A percentile compares a stretch with the other conserved stretches of the same genome.
Conservation (phyloP, 805 yeast genomes). For the Suhomyces tanzawaensis region DNA sequence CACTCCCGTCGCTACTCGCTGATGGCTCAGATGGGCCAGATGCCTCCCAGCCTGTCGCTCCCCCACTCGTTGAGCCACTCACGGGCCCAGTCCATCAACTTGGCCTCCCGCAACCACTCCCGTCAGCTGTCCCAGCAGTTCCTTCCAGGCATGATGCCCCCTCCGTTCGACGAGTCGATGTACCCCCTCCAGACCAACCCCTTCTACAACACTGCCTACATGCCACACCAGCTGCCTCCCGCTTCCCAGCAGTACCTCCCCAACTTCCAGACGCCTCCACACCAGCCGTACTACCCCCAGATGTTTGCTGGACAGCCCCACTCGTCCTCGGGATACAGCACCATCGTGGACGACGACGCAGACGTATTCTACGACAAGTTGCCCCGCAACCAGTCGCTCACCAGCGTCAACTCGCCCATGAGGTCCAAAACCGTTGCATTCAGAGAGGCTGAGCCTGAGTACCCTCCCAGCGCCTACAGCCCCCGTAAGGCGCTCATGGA, state of each 20-base stretch:
- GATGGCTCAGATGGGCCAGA: background rate
- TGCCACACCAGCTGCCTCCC: constrained; percentile 5
- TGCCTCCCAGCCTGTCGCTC: background rate
- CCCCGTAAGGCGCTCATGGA: constrained; percentile 21
- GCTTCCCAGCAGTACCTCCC: constrained; percentile 4
- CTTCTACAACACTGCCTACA: constrained; percentile 4
- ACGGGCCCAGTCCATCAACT: constrained; percentile 1
- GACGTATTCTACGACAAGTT: constrained; percentile 10
- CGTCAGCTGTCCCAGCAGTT: constrained; percentile 8
- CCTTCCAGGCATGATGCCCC: constrained; percentile 4
- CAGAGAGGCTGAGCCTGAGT: constrained; percentile 30
- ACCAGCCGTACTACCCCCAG: background rate
- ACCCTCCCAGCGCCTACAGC: constrained; percentile 27
- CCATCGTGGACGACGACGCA: constrained; percentile 20
- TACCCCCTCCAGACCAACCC: constrained; percentile 7
- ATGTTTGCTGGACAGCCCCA: constrained; percentile 1
- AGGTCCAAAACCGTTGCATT: constrained; percentile 29
- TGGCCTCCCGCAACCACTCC: constrained; percentile 5
- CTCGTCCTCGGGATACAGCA: constrained; percentile 16
- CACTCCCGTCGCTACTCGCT: background rate
- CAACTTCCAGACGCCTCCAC: constrained; percentile 8
- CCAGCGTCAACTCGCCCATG: constrained; percentile 8
- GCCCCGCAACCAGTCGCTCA: constrained; percentile 7
- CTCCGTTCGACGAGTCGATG: constrained; percentile 4
- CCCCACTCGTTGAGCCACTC: constrained; percentile 5